These are phyloP conservation scores for Fusarium sp. DNA, from an alignment of 2,329 filamentous ascomycete genomes.

Conservation along the genomic window DNA sequence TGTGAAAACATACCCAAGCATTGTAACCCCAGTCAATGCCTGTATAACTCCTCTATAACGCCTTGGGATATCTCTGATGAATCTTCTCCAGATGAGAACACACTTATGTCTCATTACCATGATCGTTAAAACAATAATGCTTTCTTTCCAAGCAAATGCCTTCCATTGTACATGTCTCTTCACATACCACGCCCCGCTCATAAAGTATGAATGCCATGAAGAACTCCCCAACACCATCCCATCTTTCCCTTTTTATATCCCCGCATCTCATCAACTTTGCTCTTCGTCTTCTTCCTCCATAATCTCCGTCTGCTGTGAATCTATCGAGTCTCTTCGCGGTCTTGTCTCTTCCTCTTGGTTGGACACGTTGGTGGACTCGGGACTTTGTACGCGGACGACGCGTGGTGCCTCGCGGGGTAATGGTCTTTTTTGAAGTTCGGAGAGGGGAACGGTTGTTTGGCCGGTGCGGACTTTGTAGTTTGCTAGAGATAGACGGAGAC, in stretches of 20 bases:
- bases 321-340: conserved; percentile 30
- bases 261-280: not conserved
- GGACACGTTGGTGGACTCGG: conserved; percentile 16
- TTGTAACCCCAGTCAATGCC: conserved; percentile 1
- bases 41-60: conserved; percentile 22
- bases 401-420: conserved; percentile 42
- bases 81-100: conserved; percentile 20
- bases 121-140: conserved; percentile 19
- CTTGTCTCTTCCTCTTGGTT: conserved; percentile 9
- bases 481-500: conserved; percentile 76
- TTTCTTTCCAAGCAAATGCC: conserved; percentile 12
- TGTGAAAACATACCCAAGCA: conserved; percentile 42
- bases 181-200: conserved; percentile 13
- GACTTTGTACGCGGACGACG: conserved; percentile 45
- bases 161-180: conserved; percentile 12
- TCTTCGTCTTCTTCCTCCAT: conserved; percentile 20
- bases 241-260: not conserved
- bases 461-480: conserved; percentile 82
- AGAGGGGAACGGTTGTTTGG: conserved; percentile 74
- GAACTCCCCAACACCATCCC: conserved; percentile 28
- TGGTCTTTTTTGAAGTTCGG: conserved; percentile 63
- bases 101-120: conserved; percentile 25
- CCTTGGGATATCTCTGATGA: conserved; percentile 36
- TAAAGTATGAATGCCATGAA: conserved; percentile 15
- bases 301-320: conserved; percentile 34